phyloP scores from a whole-genome alignment of 2,329 filamentous ascomycete genomes.

The Periconia sp. region DNA sequence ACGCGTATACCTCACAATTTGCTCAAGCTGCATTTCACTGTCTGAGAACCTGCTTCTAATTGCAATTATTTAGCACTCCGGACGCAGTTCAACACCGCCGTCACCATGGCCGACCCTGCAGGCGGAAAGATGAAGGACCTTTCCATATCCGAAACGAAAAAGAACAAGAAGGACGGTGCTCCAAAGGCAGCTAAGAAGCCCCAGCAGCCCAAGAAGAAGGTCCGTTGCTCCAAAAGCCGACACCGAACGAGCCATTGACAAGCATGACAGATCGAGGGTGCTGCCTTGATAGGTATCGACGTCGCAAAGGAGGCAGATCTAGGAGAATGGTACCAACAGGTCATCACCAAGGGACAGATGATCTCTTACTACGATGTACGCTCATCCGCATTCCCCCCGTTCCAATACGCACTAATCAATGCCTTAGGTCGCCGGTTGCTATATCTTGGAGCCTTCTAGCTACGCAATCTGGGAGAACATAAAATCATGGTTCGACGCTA shows the following conservation, averaged over 20 bases:
- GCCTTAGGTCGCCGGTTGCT: slow-evolving; percentile 36
- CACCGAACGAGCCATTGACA: slow-evolving; percentile 21
- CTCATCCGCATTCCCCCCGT: slow-evolving; percentile 38
- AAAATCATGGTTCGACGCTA: slow-evolving; percentile 62
- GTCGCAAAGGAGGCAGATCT: slow-evolving; percentile 86
- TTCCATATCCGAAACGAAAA: slow-evolving; percentile 46
- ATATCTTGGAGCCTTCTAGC: slow-evolving; percentile 63
- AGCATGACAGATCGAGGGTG: slow-evolving; percentile 59
- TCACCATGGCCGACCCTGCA: slow-evolving; percentile 41
- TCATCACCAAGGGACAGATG: slow-evolving; percentile 96
- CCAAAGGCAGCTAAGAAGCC: slow-evolving; percentile 49
- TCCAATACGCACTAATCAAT: slow-evolving; percentile 5
- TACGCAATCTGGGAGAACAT: slow-evolving; percentile 74
- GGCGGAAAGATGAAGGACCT: slow-evolving; percentile 55
- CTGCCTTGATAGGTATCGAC: slow-evolving; percentile 83
- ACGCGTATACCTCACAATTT: too few species aligned
- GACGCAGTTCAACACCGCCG: slow-evolving; percentile 4
- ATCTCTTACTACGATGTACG: slow-evolving; percentile 98
- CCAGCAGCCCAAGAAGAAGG: slow-evolving; percentile 57
- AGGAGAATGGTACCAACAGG: slow-evolving; percentile 95
- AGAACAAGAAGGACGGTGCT: slow-evolving; percentile 44
- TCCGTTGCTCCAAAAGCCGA: slow-evolving; percentile 15
- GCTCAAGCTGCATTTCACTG: too few species aligned
- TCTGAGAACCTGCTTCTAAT: too few species aligned
- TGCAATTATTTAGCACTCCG: too few species aligned